Base-by-base conservation (phyloP, 2,329 filamentous ascomycete genomes). In the Cladosporium sp. region DNA sequence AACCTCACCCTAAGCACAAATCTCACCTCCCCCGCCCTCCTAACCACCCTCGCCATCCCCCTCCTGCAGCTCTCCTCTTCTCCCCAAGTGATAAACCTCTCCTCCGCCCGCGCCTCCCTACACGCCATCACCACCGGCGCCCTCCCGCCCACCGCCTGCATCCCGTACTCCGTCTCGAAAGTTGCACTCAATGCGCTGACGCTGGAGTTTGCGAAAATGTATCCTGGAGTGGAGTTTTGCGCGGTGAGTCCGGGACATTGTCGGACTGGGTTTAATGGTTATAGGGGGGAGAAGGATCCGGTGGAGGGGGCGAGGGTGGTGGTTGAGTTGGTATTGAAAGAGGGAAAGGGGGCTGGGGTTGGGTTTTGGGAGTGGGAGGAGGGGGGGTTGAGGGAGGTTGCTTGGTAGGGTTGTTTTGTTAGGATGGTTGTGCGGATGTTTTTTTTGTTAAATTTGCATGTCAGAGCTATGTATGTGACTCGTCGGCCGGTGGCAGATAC, bases 1-100 rank as follows among this genome's bases (percentile, higher is more conserved):
- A 76, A 72, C 68, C 66, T 69, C 6, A 73, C 71, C 15, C 77
- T 79, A n/a, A 75, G 78, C 59, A 74, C 80, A 47, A 82, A 84
- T 71, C 76, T 84, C 67, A 80, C 78, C 2, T 82, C 81, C 0
- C 75, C 82, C 24, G 81, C 75, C 5, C 75, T 78, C 52, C 44
- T 81, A 38, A 73, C 74, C 12, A 67, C 68, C 11, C 67, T 76
- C 21, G 72, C 75, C 64, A 67, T 75, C 5, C 74, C 75, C 14
- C 69, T 79, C 1, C 71, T 79, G 0, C 67, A 68, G 38, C 62
- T 70, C 21, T 70, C 73, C 0, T 0, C 60, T 1, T 21, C 68
- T 14, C 70, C 74, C 4, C 75, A 71, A 58, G 74, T 79, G 1
- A 74, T 80, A 65, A 78, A 78, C 54, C 67, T 80, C 51, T 75